Conservation (phyloP, 202 grass and related monocot genomes). For the Carex sylvatica region DNA sequence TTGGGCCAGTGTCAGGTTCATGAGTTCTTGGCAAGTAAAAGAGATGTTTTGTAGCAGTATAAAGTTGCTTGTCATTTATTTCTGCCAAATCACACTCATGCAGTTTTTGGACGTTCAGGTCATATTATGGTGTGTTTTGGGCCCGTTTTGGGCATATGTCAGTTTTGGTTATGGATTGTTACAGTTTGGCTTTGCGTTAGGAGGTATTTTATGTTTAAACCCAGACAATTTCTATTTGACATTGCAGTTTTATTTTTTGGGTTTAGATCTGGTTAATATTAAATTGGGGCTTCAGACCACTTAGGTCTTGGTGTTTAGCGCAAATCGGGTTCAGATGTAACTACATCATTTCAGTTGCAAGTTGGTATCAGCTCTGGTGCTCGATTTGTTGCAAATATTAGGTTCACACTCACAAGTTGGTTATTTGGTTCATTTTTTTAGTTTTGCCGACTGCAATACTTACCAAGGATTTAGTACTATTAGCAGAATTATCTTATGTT, state of each 20-base stretch:
- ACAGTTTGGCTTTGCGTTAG: background rate
- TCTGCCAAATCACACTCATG: background rate
- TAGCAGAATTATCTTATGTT: background rate
- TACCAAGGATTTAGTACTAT: background rate
- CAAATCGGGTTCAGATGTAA: background rate
- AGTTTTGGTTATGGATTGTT: background rate
- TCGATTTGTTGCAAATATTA: background rate
- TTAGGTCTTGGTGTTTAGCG: background rate
- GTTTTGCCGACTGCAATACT: background rate
- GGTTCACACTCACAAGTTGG: background rate
- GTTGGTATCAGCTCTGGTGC: background rate
- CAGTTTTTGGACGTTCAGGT: background rate
- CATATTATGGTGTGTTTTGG: background rate
- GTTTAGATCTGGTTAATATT: background rate
- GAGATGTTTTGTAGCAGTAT: background rate
- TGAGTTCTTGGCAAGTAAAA: background rate
- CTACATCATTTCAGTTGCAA: background rate
- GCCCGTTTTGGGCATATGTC: background rate
- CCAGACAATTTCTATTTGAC: background rate
- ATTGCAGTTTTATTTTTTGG: background rate
- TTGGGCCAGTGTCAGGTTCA: background rate
- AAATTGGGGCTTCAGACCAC: background rate
- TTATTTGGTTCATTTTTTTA: constrained; percentile 1
- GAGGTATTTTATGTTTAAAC: background rate
- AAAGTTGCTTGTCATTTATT: background rate